phyloP scores from a whole-genome alignment of 371 early-diverging fungal genomes.

The Smittium culicis region DNA sequence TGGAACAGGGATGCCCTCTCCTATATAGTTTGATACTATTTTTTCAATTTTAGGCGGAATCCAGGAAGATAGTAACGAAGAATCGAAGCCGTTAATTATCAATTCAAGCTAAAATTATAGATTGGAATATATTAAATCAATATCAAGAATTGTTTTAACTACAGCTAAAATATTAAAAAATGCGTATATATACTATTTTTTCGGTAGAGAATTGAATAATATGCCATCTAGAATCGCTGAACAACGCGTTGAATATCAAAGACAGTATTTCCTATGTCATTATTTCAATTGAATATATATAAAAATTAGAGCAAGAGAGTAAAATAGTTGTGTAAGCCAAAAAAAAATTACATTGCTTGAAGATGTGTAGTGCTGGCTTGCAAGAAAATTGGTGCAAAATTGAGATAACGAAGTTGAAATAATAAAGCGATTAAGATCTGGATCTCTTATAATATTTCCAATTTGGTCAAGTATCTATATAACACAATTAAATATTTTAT shows the following conservation, averaged over 20 bases:
- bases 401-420: not conserved
- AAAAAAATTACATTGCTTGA: not conserved
- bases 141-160: not conserved
- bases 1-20: not conserved
- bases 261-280: not conserved
- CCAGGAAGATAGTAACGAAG: not conserved
- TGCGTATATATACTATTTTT: not conserved
- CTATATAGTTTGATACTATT: not conserved
- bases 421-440: not conserved
- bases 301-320: no score
- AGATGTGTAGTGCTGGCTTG: not conserved
- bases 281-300: no score
- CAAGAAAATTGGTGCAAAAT: not conserved
- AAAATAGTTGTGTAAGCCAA: no score
- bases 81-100: not conserved
- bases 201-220: not conserved
- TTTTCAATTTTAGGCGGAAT: not conserved
- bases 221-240: not conserved
- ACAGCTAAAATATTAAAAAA: not conserved
- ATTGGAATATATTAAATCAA: not conserved
- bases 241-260: not conserved
- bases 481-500: not conserved
- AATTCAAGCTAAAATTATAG: not conserved
- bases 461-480: not conserved
- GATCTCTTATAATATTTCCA: not conserved